A percentile compares a stretch with the other conserved stretches of the same genome.
phyloP scores from a whole-genome alignment of 2,329 filamentous ascomycete species.

The Arachnomyces sp. region DNA sequence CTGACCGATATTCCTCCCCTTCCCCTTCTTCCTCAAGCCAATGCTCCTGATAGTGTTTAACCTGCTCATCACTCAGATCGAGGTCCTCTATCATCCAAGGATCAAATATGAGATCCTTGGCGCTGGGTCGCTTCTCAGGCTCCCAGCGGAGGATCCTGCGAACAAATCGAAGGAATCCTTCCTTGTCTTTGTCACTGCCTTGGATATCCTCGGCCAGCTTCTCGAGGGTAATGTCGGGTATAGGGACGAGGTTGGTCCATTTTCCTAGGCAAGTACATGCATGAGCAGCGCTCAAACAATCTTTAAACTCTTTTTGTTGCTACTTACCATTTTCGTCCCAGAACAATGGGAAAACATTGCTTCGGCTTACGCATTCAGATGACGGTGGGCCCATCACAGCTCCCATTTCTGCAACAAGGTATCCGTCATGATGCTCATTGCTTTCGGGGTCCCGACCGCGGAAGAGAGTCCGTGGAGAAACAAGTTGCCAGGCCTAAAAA shows the following conservation, averaged over 20 bases:
- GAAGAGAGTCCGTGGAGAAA: constrained; percentile 1
- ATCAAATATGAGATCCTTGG: constrained; percentile 11
- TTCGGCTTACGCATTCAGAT: constrained; percentile 12
- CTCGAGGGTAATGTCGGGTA: constrained; percentile 13
- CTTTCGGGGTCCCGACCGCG: constrained; percentile 2
- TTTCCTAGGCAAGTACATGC: background rate
- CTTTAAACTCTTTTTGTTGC: background rate
- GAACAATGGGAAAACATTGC: constrained; percentile 14
- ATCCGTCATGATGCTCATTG: constrained; percentile 10
- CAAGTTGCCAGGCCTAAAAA: constrained; percentile 1
- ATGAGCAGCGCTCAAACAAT: constrained; percentile 6
- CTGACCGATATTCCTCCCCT: background rate
- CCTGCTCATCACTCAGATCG: constrained; percentile 2
- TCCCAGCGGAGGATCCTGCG: constrained; percentile 15
- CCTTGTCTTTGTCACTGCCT: constrained; percentile 7
- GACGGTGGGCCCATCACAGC: constrained; percentile 13
- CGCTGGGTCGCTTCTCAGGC: constrained; percentile 14
- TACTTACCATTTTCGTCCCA: constrained; percentile 17
- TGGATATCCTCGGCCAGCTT: constrained; percentile 1
- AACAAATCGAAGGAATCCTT: constrained; percentile 11
- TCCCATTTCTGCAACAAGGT: constrained; percentile 19
- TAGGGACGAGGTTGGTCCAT: constrained; percentile 13
- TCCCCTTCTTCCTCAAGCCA: constrained; percentile 7
- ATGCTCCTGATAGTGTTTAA: constrained; percentile 14
- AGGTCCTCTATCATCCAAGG: constrained; percentile 9